These are phyloP conservation scores for Aspergillus sp. DNA, from an alignment of 2,329 filamentous ascomycete species.

Conservation along the genomic window DNA sequence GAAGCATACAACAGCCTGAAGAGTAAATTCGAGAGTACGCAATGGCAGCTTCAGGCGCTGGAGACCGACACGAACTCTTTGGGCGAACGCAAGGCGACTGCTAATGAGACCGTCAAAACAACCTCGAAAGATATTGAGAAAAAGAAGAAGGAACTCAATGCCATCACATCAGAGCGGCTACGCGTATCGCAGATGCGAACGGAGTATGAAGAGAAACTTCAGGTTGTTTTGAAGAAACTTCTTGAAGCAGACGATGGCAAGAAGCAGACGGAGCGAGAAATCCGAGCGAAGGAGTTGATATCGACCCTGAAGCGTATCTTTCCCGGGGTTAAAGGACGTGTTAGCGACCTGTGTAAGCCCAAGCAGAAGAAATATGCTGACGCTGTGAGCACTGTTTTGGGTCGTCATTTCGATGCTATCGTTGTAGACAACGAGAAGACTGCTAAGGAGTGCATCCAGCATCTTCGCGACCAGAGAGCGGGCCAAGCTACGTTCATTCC, in stretches of 20 bases:
- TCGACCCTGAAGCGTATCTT: slow-evolving; percentile 85
- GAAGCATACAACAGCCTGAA: slow-evolving; percentile 87
- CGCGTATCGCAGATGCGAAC: slow-evolving; percentile 78
- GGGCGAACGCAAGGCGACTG: slow-evolving; percentile 64
- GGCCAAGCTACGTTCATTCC: slow-evolving; percentile 92
- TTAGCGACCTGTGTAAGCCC: slow-evolving; percentile 89
- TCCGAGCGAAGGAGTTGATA: slow-evolving; percentile 77
- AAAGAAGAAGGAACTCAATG: slow-evolving; percentile 90
- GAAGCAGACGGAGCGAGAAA: slow-evolving; percentile 80
- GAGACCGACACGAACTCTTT: slow-evolving; percentile 70
- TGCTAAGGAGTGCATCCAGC: slow-evolving; percentile 89
- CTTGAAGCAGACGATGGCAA: slow-evolving; percentile 80
- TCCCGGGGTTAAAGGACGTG: slow-evolving; percentile 84
- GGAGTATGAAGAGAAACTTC: slow-evolving; percentile 88
- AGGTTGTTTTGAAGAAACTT: slow-evolving; percentile 77
- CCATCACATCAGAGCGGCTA: slow-evolving; percentile 77
- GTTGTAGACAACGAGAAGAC: slow-evolving; percentile 95
- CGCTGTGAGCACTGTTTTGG: slow-evolving; percentile 87
- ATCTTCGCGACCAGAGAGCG: slow-evolving; percentile 85
- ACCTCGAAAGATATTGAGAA: slow-evolving; percentile 74
- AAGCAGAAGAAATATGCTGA: slow-evolving; percentile 97
- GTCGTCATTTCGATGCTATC: slow-evolving; percentile 89
- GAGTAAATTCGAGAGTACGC: slow-evolving; percentile 77
- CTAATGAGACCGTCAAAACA: slow-evolving; percentile 64
- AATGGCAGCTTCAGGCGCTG: slow-evolving; percentile 72